These are phyloP conservation scores for Balansia obtecta DNA, from an alignment of 2,329 filamentous ascomycete genomes.

Conservation along the genomic window DNA sequence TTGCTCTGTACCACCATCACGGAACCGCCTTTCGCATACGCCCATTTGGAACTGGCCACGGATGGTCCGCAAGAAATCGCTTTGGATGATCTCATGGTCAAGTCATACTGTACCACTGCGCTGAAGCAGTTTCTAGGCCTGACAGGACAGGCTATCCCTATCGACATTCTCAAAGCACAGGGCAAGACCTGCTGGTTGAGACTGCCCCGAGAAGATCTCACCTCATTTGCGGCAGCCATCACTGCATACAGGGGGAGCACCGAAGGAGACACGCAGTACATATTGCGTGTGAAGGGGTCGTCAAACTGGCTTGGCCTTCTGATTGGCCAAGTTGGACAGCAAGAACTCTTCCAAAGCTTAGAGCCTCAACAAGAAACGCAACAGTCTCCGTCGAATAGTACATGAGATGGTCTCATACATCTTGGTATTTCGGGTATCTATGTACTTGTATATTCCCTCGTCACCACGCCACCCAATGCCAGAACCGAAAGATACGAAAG, in stretches of 20 bases:
- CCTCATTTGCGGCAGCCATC: constrained; percentile 49
- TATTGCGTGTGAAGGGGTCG: constrained; percentile 42
- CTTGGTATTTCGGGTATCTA: constrained; percentile 9
- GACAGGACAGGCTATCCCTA: constrained; percentile 50
- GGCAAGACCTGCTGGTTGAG: constrained; percentile 49
- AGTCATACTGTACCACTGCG: constrained; percentile 49
- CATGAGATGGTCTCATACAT: constrained; percentile 5
- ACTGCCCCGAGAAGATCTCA: constrained; percentile 47
- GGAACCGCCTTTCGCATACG: constrained; percentile 42
- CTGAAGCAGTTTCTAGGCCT: constrained; percentile 58
- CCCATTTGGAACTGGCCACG: constrained; percentile 37
- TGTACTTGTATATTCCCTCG: constrained; percentile 3
- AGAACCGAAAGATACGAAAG: constrained; percentile 1
- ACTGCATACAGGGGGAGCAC: constrained; percentile 48
- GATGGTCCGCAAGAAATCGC: constrained; percentile 12
- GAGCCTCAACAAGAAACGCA: constrained; percentile 3
- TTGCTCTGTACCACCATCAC: constrained; percentile 40
- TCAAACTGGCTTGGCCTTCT: constrained; percentile 54
- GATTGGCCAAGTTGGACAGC: constrained; percentile 30
- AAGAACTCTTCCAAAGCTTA: constrained; percentile 33
- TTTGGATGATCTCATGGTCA: constrained; percentile 51
- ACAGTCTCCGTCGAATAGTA: constrained; percentile 9
- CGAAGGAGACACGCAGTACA: constrained; percentile 30
- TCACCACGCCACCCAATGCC: background rate
- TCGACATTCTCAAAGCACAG: constrained; percentile 57